Evolutionary conservation across 2,329 filamentous ascomycete genomes (phyloP).

Genomic region (Diaporthe ilicicola): DNA sequence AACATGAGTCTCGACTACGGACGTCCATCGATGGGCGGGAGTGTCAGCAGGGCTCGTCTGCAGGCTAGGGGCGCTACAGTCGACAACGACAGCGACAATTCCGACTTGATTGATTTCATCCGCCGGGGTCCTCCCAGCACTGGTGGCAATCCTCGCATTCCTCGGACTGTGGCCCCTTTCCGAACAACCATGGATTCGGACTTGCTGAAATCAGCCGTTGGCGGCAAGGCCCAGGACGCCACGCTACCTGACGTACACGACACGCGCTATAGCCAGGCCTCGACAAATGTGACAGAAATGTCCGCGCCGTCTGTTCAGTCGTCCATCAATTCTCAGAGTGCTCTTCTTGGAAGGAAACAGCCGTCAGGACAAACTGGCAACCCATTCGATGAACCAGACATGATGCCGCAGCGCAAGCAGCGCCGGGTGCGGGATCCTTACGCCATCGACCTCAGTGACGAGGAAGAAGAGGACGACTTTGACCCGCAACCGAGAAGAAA

Average conservation of each 20-base stretch:
- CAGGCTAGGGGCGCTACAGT: conserved; percentile 77
- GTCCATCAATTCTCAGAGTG: conserved; percentile 78
- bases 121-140: conserved; percentile 79
- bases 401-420: conserved; percentile 76
- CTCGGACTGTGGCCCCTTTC: conserved; percentile 85
- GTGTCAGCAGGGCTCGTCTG: conserved; percentile 59
- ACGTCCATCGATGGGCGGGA: conserved; percentile 44
- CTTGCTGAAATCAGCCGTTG: conserved; percentile 66
- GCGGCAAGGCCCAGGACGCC: conserved; percentile 66
- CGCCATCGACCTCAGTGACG: conserved; percentile 84
- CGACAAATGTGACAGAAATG: conserved; percentile 64
- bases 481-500: conserved; percentile 55
- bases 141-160: conserved; percentile 72
- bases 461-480: conserved; percentile 63
- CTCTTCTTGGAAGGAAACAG: conserved; percentile 60
- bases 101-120: conserved; percentile 95
- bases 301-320: conserved; percentile 67
- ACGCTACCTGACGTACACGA: conserved; percentile 65
- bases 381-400: conserved; percentile 56
- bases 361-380: conserved; percentile 40
- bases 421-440: conserved; percentile 88
- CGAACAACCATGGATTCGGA: conserved; percentile 87
- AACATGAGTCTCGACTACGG: conserved; percentile 51
- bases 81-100: conserved; percentile 71
- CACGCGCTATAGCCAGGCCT: conserved; percentile 64